These are phyloP conservation scores for Ambrosia artemisiifolia DNA, from an alignment of 129 eudicot genomes.

Conservation along the genomic window DNA sequence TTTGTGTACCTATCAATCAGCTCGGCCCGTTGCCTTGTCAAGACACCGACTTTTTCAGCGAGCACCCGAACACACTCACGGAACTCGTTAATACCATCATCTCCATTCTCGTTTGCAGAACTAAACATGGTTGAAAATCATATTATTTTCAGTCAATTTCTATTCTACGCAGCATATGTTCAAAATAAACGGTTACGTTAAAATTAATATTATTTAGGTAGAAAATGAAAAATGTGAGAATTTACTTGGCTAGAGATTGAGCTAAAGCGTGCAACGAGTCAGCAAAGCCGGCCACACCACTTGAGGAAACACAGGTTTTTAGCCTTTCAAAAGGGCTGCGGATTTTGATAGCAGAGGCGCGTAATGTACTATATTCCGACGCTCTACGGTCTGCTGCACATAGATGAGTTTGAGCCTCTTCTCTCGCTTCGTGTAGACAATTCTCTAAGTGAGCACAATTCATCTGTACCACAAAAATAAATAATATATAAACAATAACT, in stretches of 20 bases:
- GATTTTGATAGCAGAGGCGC: slow-evolving; percentile 71
- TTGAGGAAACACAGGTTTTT: slow-evolving; percentile 60
- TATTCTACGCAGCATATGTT: background rate
- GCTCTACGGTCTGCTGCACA: slow-evolving; percentile 88
- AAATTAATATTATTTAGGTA: background rate
- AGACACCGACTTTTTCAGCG: slow-evolving; percentile 69
- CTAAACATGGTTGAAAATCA: slow-evolving; percentile 28
- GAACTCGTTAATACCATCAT: slow-evolving; percentile 70
- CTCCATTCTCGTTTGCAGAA: slow-evolving; percentile 56
- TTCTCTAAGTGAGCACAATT: slow-evolving; percentile 95
- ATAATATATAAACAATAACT: background rate
- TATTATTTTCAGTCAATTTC: background rate
- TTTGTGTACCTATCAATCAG: slow-evolving; percentile 68
- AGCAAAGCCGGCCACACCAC: slow-evolving; percentile 55
- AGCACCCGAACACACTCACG: slow-evolving; percentile 68
- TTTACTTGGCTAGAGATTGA: slow-evolving; percentile 79
- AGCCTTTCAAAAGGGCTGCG: slow-evolving; percentile 81
- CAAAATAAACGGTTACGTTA: background rate
- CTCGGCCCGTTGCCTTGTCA: slow-evolving; percentile 81
- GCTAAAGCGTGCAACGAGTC: slow-evolving; percentile 75
- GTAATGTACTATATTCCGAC: slow-evolving; percentile 70
- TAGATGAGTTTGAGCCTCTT: slow-evolving; percentile 93
- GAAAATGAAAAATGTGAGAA: background rate
- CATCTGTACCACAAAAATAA: slow-evolving; percentile 48
- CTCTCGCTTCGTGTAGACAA: slow-evolving; percentile 86